A percentile compares a stretch with the other conserved stretches of the same genome.
Conservation (phyloP, 768 basidiomycete species). For the Leccinum pellstonianum region DNA sequence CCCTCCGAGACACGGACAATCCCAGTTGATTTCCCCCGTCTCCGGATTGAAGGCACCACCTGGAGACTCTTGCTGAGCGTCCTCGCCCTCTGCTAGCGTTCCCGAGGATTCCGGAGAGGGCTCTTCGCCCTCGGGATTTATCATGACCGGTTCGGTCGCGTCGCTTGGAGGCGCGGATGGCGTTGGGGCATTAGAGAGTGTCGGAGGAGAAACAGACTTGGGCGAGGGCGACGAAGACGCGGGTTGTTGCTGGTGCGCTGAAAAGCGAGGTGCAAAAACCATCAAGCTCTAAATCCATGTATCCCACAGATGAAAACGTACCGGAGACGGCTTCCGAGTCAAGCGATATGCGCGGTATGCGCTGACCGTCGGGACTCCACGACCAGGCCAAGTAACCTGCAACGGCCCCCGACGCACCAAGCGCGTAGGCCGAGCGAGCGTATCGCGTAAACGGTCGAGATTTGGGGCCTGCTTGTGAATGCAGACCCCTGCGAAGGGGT, state of each 20-base stretch:
- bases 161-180: constrained; percentile 15
- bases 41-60: constrained; percentile 86
- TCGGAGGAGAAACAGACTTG: constrained; percentile 5
- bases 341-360: constrained; percentile 48
- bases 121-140: constrained; percentile 5
- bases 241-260: neutral
- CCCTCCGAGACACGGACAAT: constrained; percentile 97
- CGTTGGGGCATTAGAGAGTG: constrained; percentile 20
- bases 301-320: constrained; percentile 14
- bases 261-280: neutral
- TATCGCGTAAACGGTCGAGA: constrained; percentile 23
- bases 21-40: constrained; percentile 99
- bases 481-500: constrained; percentile 51
- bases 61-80: constrained; percentile 28
- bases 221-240: neutral
- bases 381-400: constrained; percentile 51
- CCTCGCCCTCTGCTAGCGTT: constrained; percentile 21
- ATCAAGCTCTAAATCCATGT: neutral
- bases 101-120: constrained; percentile 10
- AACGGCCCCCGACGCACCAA: constrained; percentile 46
- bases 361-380: constrained; percentile 39
- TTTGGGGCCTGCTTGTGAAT: constrained; percentile 39
- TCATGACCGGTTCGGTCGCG: constrained; percentile 16
- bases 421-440: constrained; percentile 32
- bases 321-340: constrained; percentile 40